phyloP scores from a whole-genome alignment of 2,329 filamentous ascomycete species.

The Teratosphaeria viscida region DNA sequence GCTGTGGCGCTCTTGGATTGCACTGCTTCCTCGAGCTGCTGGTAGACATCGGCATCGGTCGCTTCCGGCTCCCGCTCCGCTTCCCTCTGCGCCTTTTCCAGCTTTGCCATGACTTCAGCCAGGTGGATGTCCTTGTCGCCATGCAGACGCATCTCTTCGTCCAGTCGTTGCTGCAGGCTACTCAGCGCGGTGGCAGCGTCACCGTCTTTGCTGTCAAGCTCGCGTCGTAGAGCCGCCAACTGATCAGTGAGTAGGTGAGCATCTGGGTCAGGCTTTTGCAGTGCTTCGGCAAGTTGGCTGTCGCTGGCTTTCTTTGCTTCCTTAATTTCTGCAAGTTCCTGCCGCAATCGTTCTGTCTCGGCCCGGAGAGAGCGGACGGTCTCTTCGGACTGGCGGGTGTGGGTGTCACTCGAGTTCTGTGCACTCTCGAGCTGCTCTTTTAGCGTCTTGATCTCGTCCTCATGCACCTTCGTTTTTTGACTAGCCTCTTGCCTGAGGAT shows the following conservation, averaged over 20 bases:
- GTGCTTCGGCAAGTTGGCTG: background rate
- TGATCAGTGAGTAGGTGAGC: background rate
- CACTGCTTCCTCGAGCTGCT: background rate
- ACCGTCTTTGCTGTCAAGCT: background rate
- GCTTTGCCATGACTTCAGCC: background rate
- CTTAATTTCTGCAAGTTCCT: background rate
- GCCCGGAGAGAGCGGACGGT: no score
- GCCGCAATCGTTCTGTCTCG: background rate
- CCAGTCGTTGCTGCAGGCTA: background rate
- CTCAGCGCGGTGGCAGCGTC: background rate
- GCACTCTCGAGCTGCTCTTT: no score
- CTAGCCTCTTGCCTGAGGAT: background rate
- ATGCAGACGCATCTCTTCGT: background rate
- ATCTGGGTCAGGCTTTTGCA: background rate
- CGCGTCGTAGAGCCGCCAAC: background rate
- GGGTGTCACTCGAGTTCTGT: no score
- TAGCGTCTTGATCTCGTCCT: background rate
- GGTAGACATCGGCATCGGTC: background rate
- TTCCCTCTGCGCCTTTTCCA: background rate
- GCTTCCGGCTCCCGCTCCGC: background rate
- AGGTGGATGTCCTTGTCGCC: background rate
- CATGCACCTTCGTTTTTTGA: background rate
- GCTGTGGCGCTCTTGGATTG: background rate
- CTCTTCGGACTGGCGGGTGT: no score
- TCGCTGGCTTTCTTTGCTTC: background rate